Conservation (phyloP, 129 eudicot genomes). For the Gnaphalium uliginosum region DNA sequence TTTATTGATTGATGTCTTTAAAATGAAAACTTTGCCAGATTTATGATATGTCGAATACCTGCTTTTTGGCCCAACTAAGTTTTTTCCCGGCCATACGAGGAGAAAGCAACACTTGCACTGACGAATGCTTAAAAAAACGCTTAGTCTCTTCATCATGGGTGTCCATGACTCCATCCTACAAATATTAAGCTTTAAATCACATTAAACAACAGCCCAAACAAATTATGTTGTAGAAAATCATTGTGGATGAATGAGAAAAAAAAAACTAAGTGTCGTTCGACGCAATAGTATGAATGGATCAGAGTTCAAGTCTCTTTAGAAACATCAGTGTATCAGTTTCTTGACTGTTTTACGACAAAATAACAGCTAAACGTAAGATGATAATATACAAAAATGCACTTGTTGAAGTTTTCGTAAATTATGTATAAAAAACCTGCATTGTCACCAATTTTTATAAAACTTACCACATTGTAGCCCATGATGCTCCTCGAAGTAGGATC, state of each 20-base stretch:
- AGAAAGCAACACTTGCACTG: conserved; percentile 84
- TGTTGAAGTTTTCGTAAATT: no score
- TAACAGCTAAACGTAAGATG: no score
- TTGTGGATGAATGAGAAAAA: no score
- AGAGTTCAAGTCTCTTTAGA: neutral
- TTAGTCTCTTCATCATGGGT: conserved; percentile 98
- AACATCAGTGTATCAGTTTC: no score
- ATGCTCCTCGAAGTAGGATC: conserved; percentile 98
- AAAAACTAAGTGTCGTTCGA: neutral
- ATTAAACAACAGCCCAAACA: conserved; percentile 8
- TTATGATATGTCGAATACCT: conserved; percentile 38
- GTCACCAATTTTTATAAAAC: neutral
- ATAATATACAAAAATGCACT: no score
- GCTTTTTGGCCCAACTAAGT: conserved; percentile 79
- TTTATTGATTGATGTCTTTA: neutral
- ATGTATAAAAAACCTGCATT: neutral
- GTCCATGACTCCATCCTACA: conserved; percentile 90
- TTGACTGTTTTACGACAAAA: no score
- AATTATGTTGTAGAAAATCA: neutral
- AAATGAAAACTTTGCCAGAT: neutral
- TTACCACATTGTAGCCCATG: conserved; percentile 84
- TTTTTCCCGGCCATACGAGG: conserved; percentile 90
- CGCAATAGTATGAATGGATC: neutral
- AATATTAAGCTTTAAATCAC: conserved; percentile 17
- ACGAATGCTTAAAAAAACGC: conserved; percentile 80